Conservation (phyloP, 2,329 filamentous ascomycete species). For the Colletotrichum tabaci region DNA sequence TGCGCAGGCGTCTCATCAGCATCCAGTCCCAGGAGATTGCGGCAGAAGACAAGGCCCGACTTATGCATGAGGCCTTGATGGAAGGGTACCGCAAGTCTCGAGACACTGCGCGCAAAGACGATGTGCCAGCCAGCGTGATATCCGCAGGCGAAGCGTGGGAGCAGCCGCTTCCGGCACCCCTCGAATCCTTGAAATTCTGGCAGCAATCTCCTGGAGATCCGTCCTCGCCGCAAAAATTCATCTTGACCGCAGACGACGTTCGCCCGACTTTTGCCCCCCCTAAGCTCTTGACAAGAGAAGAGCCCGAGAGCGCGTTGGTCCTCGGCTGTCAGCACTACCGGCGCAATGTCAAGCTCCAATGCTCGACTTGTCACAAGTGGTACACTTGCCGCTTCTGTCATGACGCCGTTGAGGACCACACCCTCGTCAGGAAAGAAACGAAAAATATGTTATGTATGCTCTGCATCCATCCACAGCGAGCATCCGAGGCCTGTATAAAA, state of each 20-base stretch:
- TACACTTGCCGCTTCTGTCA: slow-evolving; percentile 97
- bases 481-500: slow-evolving; percentile 81
- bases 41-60: slow-evolving; percentile 76
- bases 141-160: slow-evolving; percentile 51
- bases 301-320: slow-evolving; percentile 56
- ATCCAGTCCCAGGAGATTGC: slow-evolving; percentile 75
- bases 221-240: slow-evolving; percentile 59
- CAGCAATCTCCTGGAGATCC: slow-evolving; percentile 62
- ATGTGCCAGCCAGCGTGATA: slow-evolving; percentile 31
- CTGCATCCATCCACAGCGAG: slow-evolving; percentile 87
- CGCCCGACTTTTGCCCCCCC: slow-evolving; percentile 76
- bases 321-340: slow-evolving; percentile 94
- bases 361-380: slow-evolving; percentile 90
- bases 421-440: slow-evolving; percentile 84
- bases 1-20: slow-evolving; percentile 77
- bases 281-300: slow-evolving; percentile 62
- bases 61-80: slow-evolving; percentile 80
- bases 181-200: slow-evolving; percentile 73
- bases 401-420: slow-evolving; percentile 85
- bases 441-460: slow-evolving; percentile 98
- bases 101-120: slow-evolving; percentile 26
- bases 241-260: slow-evolving; percentile 73
- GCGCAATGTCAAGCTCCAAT: slow-evolving; percentile 96
- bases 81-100: slow-evolving; percentile 72
- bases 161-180: slow-evolving; percentile 59